Evolutionary conservation across 371 early-diverging fungal genomes (phyloP).

Genomic region (Mucor piriformis): DNA sequence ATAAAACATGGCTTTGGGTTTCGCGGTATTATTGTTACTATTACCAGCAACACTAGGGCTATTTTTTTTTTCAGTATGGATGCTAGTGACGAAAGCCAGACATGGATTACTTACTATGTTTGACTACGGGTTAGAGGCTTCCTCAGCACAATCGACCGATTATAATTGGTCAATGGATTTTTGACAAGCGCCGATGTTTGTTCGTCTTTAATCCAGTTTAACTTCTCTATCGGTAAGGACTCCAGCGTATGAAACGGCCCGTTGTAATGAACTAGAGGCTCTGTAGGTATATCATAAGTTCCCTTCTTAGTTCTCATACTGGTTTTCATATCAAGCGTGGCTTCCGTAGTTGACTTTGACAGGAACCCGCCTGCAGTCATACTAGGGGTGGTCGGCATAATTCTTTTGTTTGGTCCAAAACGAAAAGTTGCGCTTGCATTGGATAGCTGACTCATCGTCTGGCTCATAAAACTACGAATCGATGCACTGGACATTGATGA

Average conservation of each 20-base stretch:
- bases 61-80: not conserved
- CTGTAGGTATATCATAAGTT: not conserved
- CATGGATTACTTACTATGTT: conserved; percentile 17
- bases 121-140: conserved; percentile 27
- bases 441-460: conserved; percentile 20
- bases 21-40: not conserved
- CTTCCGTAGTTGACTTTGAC: conserved; percentile 15
- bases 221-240: conserved; percentile 28
- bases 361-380: not conserved
- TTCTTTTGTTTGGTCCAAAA: conserved; percentile 10
- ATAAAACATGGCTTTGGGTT: conserved; percentile 38
- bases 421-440: conserved; percentile 14
- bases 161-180: conserved; percentile 27
- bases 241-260: conserved; percentile 35
- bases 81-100: not conserved
- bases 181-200: conserved; percentile 12
- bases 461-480: conserved; percentile 25
- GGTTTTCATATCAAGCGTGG: not conserved
- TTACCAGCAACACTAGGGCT: not conserved
- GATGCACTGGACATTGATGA: conserved; percentile 25
- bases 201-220: conserved; percentile 41
- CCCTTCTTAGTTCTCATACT: conserved; percentile 1
- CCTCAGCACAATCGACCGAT: conserved; percentile 25
- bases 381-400: conserved; percentile 22
- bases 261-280: conserved; percentile 38